phyloP scores from a whole-genome alignment of 108 stramenopile genomes.

The Cyclotella baltica region DNA sequence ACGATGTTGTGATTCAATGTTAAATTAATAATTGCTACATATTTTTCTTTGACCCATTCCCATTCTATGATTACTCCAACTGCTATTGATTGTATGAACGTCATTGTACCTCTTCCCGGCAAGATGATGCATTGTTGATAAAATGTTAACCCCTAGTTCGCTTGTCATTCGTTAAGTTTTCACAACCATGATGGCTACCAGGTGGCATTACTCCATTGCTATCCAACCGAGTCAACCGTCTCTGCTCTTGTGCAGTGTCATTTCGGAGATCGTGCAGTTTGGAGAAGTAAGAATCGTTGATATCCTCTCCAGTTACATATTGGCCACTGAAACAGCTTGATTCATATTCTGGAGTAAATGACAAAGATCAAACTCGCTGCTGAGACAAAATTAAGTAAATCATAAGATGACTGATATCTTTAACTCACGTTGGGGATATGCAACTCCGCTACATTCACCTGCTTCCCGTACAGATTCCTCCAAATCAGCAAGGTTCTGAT shows the following conservation, averaged over 20 bases:
- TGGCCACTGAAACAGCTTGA: slow-evolving; percentile 96
- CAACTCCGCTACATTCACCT: slow-evolving; percentile 38
- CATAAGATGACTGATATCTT: not conserved
- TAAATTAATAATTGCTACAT: no score
- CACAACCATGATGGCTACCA: slow-evolving; percentile 79
- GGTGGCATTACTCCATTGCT: slow-evolving; percentile 39
- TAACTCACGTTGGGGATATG: slow-evolving; percentile 15
- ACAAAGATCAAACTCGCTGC: not conserved
- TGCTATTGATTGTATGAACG: not conserved
- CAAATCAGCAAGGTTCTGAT: slow-evolving; percentile 55
- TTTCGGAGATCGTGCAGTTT: slow-evolving; percentile 79
- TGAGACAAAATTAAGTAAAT: not conserved
- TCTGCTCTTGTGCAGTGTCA: slow-evolving; percentile 71
- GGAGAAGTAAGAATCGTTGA: slow-evolving; percentile 81
- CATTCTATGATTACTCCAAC: no score
- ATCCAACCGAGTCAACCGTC: slow-evolving; percentile 35
- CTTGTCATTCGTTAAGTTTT: slow-evolving; percentile 79
- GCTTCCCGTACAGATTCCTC: slow-evolving; percentile 71
- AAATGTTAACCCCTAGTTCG: slow-evolving; percentile 15
- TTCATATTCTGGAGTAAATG: slow-evolving; percentile 72
- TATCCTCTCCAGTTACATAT: slow-evolving; percentile 92
- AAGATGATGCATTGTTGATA: not conserved
- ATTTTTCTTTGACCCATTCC: no score
- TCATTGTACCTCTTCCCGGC: not conserved
- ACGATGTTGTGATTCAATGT: no score